Evolutionary conservation across 1,284 basidiomycete species (phyloP), one percentile per base, ranked within the genome.

Genomic region (Ceratobasidium papillatum): DNA sequence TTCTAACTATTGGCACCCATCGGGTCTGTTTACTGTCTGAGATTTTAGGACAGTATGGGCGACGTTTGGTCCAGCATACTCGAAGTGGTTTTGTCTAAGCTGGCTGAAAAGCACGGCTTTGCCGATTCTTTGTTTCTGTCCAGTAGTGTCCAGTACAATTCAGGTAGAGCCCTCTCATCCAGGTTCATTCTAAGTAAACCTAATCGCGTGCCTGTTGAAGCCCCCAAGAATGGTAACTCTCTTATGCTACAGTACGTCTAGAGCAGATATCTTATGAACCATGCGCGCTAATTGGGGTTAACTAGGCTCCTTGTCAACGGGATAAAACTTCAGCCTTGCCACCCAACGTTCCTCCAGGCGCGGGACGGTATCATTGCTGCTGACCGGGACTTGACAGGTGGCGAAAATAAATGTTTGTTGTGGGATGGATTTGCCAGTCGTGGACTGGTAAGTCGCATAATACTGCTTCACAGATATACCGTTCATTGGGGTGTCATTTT

Each of bases 241-340:
- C 86, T 98, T 69, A 84, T 88, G 64, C 82, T 95, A 34, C 95
- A 98, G 88, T 85, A 98, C 47, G 68, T 74, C 58, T 64, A 61
- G 54, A n/a, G 19, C 65, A 47, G 54, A 25, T 63, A 30, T 64
- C 9, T 41, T 36, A 7, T 41, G 11, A 17, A 56, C 22, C 12
- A 8, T 45, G 45, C 19, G 69, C 59, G 72, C 61, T 45, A 22
- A 34, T 38, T 22, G 59, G 27, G 19, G 34, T 38, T 19, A 25
- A 9, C 25, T 75, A 86, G 86, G 76, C 90, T 98, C 61, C 91
- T 98, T 62, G 78, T 98, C 56, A 91, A 92, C 80, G 95, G 87
- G 8, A 96, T 99, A 94, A 99, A 98, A 87, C 84, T 97, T 54
- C 96, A 98, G 82, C 91, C 92, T 3, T 99, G 96, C 84, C 87